phyloP scores from a whole-genome alignment of 805 yeast genomes.

The Monosporozyma solicola region DNA sequence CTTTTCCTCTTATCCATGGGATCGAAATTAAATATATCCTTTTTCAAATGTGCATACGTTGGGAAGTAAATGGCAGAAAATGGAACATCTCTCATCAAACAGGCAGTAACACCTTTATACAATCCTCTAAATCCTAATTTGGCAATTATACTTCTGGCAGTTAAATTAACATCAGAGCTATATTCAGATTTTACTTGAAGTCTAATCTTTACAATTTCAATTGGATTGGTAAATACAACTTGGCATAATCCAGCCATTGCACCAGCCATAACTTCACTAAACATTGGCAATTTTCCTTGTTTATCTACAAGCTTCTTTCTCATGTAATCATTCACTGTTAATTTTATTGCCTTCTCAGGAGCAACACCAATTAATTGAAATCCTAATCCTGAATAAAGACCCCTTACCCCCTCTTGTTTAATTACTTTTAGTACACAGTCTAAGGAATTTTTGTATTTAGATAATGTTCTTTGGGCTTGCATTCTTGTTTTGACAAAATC shows the following conservation, averaged over 20 bases:
- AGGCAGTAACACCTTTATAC: conserved; percentile 86
- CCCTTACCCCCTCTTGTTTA: conserved; percentile 67
- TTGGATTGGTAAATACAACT: conserved; percentile 90
- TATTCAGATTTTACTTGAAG: conserved; percentile 85
- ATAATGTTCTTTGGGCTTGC: conserved; percentile 82
- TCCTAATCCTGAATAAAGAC: conserved; percentile 84
- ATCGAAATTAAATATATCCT: conserved; percentile 71
- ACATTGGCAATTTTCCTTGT: conserved; percentile 39
- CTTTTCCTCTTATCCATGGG: conserved; percentile 54
- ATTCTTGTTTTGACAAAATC: conserved; percentile 93
- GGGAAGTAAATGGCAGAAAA: conserved; percentile 97
- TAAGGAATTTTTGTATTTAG: conserved; percentile 65
- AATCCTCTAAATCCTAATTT: conserved; percentile 77
- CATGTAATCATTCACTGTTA: conserved; percentile 85
- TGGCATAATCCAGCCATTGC: conserved; percentile 95
- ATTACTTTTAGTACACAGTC: conserved; percentile 82
- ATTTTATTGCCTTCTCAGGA: conserved; percentile 94
- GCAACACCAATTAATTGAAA: conserved; percentile 97
- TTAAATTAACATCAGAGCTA: conserved; percentile 31
- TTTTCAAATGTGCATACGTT: conserved; percentile 87
- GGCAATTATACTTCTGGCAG: conserved; percentile 54
- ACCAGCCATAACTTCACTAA: conserved; percentile 78
- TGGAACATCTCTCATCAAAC: conserved; percentile 90
- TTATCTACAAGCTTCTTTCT: conserved; percentile 60
- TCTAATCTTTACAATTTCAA: conserved; percentile 91